Evolutionary conservation across 139 green algal genomes (phyloP).

Genomic region (Ettlia oleoabundans): DNA sequence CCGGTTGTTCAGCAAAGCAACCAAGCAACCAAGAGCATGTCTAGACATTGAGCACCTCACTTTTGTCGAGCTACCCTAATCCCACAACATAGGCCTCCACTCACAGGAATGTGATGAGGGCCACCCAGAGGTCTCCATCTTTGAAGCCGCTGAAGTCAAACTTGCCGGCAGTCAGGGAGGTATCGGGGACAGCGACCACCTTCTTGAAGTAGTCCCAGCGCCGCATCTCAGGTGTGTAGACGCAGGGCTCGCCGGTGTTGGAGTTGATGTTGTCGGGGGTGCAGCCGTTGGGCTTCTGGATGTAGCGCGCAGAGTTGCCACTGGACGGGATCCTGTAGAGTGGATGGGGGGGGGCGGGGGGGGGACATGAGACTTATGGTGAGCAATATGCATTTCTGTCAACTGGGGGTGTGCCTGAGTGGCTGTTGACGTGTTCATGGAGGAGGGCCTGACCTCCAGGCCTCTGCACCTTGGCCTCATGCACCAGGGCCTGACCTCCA

Average conservation of each 20-base stretch:
- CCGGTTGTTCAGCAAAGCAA: too few species aligned
- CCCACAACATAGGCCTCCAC: too few species aligned
- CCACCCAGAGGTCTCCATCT: conserved; percentile 63
- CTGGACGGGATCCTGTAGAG: conserved; percentile 60
- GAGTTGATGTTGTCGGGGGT: not conserved
- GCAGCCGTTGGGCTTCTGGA: conserved; percentile 36
- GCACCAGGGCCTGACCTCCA: too few species aligned
- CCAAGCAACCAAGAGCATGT: too few species aligned
- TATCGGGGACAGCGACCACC: conserved; percentile 54
- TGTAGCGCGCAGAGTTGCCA: conserved; percentile 54
- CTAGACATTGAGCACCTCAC: too few species aligned
- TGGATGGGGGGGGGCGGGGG: not conserved
- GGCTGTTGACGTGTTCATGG: too few species aligned
- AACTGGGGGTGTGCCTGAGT: too few species aligned
- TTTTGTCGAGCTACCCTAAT: too few species aligned
- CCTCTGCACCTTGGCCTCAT: too few species aligned
- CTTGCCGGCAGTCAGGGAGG: conserved; percentile 42
- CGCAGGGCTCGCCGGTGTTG: conserved; percentile 37
- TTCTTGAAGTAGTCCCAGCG: conserved; percentile 70
- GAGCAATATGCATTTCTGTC: too few species aligned
- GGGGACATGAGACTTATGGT: conserved; percentile 31
- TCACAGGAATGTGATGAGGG: conserved; percentile 79
- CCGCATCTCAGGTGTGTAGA: conserved; percentile 29
- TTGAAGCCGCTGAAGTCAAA: conserved; percentile 60
- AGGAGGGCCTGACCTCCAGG: too few species aligned